Evolutionary conservation across 1,284 basidiomycete genomes (phyloP), one percentile per base, ranked within the genome.

Genomic region (Ganoderma boninense): DNA sequence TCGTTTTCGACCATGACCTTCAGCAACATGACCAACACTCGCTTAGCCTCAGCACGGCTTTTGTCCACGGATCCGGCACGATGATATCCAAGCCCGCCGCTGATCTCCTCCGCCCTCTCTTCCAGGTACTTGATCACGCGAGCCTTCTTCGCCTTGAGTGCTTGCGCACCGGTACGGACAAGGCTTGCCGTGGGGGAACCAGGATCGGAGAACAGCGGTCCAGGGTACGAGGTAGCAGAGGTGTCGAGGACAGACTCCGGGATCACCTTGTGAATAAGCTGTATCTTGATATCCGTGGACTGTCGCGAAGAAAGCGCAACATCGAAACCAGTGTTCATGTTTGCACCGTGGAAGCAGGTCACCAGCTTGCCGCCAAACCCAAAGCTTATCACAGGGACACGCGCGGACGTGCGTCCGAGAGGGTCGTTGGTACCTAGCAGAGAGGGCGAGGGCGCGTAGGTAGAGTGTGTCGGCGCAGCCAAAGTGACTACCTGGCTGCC

Each of bases 351-450:
- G 84, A 97, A 97, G 78, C 93, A 96, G 8, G 94, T 92, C 14
- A 97, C 87, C 64, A 97, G 77, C 76, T 92, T 92, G 16, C 96
- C 97, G 38, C 95, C 95, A 77, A 97, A 96, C 0, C 97, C 97
- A 76, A 98, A 97, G 71, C 89, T 92, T 66, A 97, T 85, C 23
- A 97, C 85, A 0, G 96, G 97, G 2, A 92, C 89, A 57, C 91
- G 88, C 64, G 89, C 86, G 7, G 91, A 86, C 40, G 91, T 90
- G 68, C 96, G 87, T 52, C 92, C 90, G 0, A 97, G 84, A 10
- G 94, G 93, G 79, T 97, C 95, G 77, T 97, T 96, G 38, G 91
- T 87, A 7, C 94, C 95, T 60, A 94, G 78, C 43, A 96, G 84
- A 0, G 92, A 92, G 0, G 93, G 92, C 0, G 92, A 94, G 14